A percentile compares a stretch with the other conserved stretches of the same genome.
phyloP scores from a whole-genome alignment of 495 filamentous ascomycete species.

The Aspergillus funiculosus region DNA sequence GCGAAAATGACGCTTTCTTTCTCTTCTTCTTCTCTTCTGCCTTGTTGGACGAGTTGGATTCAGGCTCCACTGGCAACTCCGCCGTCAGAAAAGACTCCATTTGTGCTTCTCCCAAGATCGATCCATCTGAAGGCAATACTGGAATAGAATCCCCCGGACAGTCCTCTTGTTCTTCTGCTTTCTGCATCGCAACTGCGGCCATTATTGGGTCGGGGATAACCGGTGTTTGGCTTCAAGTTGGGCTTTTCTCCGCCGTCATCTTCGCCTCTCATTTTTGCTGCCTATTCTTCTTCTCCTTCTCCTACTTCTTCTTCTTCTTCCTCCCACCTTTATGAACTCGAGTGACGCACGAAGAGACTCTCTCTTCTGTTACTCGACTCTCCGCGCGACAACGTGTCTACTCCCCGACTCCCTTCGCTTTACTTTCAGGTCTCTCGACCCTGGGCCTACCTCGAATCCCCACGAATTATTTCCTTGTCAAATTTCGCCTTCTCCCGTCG shows the following conservation, averaged over 20 bases:
- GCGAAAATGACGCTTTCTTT: too few species aligned
- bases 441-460: conserved; percentile 18
- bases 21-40: conserved; percentile 5
- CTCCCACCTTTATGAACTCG: conserved; percentile 4
- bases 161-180: not conserved
- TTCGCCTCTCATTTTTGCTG: conserved; percentile 9
- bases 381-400: conserved; percentile 23
- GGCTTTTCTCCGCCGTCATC: conserved; percentile 10
- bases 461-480: conserved; percentile 18
- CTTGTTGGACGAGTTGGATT: too few species aligned
- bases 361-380: conserved; percentile 22
- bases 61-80: not conserved
- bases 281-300: conserved; percentile 2
- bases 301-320: not conserved
- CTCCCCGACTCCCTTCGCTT: conserved; percentile 16
- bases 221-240: conserved; percentile 17
- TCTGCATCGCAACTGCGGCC: too few species aligned
- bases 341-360: conserved; percentile 21
- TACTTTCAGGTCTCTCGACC: conserved; percentile 18
- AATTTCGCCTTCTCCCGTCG: conserved; percentile 15
- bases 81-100: too few species aligned
- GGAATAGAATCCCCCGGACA: too few species aligned
- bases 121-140: too few species aligned
- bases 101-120: too few species aligned
- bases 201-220: conserved; percentile 20